Evolutionary conservation across 2,329 filamentous ascomycete species (phyloP), one percentile per base, ranked within the genome.

Genomic region (Clarireedia homoeocarpa): DNA sequence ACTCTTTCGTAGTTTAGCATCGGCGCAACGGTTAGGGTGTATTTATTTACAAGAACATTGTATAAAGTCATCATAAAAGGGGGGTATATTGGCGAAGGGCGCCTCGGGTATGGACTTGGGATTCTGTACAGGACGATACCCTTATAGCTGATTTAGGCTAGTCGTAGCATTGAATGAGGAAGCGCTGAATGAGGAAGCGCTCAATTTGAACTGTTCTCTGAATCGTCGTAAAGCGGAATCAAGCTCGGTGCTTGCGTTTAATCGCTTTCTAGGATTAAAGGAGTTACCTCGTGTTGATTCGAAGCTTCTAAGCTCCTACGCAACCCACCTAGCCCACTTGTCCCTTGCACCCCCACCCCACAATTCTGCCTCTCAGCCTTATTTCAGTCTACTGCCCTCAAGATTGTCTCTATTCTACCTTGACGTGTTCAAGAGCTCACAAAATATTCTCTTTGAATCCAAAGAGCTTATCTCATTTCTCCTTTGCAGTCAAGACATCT

Each of bases 91-190:
- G 40, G 49, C 26, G 40, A 51, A 36, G 51, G 60, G 61, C 56
- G 62, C 59, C 54, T 60, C 49, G 46, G 54, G 56, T 20, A 54
- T 46, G 56, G 46, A 51, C 51, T 46, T 23, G 53, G 51, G 59
- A 20, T 57, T 60, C 53, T 62, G 54, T 61, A 60, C 57, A 56
- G 57, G 59, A 64, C 59, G 65, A 67, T 67, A 67, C 65, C 65
- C 64, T 51, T 50, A 26, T 30, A 51, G n/a, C 42, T 36, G 53
- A 24, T 24, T 26, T 46, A 24, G 20, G 17, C 42, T 46, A 46
- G 23, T 46, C 42, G 24, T 46, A 26, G 39, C 39, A 20, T 34
- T 34, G 30, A 34, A 34, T 34, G 30, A 14, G 10, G 10, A 34
- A 34, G 30, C 9, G 12, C 30, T 34, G 10, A 34, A 34, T 9